Evolutionary conservation across 2,329 filamentous ascomycete species (phyloP), one percentile per base, ranked within the genome.

Genomic region (Phyllosticta ampelicida): DNA sequence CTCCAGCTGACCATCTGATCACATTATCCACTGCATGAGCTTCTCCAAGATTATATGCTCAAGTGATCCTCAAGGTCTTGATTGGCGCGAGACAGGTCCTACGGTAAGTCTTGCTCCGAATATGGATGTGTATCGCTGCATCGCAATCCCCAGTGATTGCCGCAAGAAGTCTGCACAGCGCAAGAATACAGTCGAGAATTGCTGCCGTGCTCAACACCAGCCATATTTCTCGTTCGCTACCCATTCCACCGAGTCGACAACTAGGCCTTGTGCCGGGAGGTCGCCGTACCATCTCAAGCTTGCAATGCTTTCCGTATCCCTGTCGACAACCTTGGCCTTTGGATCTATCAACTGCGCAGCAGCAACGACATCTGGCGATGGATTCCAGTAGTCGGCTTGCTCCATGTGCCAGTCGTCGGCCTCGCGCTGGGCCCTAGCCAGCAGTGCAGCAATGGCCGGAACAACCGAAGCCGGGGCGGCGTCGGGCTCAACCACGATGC

Each of bases 341-440:
- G 76, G 71, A 1, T 85, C 71, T 48, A 86, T 65, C 16, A 62
- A 64, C 62, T 68, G 65, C 10, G 72, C 75, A 49, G 74, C 77
- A 26, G 70, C 70, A 28, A 78, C 58, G 11, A 72, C 69, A 62
- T 67, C 69, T 69, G 80, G 74, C 3, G 80, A 80, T 0, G 91
- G 90, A 67, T 94, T 95, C 92, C 92, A 97, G 55, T 92, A 76
- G 68, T 90, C 81, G 3, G 96, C 82, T 51, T 82, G 78, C 48
- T 78, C 77, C 74, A 89, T 83, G 51, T 80, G 75, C 86, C 89
- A 95, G 59, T 82, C 77, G 2, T 77, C 73, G 1, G 91, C 91
- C 71, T 95, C 84, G 9, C 73, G 73, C 65, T 86, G 83, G 4
- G 90, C 90, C 51, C 84, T 75, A 49, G 74, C 71, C 51, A 95